Percentiles rank a stretch among this genome's conserved stretches.
These are phyloP conservation scores for Plasmodium inui DNA, from an alignment of 169 alveolate genomes.

Conservation along the genomic window DNA sequence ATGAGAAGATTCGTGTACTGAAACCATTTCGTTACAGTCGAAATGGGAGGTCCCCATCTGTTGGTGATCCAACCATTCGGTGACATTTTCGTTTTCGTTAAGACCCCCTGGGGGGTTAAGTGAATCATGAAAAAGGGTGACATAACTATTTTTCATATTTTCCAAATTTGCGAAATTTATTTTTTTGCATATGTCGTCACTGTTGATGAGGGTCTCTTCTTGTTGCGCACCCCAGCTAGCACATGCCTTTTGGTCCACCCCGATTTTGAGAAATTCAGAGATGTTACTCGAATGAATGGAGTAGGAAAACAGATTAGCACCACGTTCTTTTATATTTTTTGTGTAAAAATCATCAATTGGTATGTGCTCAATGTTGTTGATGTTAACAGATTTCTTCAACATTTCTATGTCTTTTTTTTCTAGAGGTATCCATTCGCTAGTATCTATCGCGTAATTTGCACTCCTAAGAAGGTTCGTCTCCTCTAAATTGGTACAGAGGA, in stretches of 20 bases:
- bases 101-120: neutral
- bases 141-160: neutral
- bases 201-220: neutral
- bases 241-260: neutral
- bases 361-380: conserved; percentile 16
- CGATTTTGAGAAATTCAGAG: conserved; percentile 7
- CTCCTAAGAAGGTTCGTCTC: neutral
- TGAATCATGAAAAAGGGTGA: neutral
- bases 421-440: conserved; percentile 18
- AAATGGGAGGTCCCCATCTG: neutral
- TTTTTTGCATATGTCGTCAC: neutral
- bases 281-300: conserved; percentile 33
- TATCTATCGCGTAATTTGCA: neutral
- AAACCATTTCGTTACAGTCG: neutral
- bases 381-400: conserved; percentile 41
- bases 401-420: conserved; percentile 39
- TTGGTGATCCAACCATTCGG: neutral
- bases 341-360: conserved; percentile 38
- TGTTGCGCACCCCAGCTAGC: neutral
- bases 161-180: conserved; percentile 5
- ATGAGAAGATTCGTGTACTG: neutral
- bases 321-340: conserved; percentile 23
- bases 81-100: neutral
- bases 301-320: conserved; percentile 10
- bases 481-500: neutral